Conservation (phyloP, 1,284 basidiomycete genomes). For the Tylopilus orsonianus region DNA sequence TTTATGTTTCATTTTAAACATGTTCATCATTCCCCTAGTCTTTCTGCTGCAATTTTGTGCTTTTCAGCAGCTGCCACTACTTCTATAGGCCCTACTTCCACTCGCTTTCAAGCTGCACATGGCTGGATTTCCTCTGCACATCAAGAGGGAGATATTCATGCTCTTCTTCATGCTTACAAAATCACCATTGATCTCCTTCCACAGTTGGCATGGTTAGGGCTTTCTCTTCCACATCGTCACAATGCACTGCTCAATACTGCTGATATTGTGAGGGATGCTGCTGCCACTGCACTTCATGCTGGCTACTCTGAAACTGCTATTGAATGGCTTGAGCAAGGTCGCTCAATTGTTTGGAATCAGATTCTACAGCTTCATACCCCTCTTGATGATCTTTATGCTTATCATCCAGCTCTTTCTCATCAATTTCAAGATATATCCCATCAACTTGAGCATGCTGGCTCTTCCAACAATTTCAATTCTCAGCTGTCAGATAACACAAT, state of each 20-base stretch:
- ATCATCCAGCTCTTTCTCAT: neutral
- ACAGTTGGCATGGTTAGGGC: constrained; percentile 7
- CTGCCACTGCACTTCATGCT: neutral
- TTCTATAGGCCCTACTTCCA: neutral
- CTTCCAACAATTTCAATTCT: no score
- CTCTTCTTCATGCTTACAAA: neutral
- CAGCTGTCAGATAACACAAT: no score
- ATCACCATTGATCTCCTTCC: constrained; percentile 3
- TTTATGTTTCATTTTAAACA: neutral
- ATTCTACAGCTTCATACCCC: neutral
- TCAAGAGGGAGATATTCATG: neutral
- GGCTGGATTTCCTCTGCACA: neutral
- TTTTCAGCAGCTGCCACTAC: neutral
- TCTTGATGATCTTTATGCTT: neutral
- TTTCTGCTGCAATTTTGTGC: neutral
- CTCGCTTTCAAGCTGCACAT: neutral
- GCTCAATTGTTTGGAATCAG: constrained; percentile 9
- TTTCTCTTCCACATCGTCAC: constrained; percentile 4
- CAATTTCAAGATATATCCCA: no score
- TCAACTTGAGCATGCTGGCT: no score
- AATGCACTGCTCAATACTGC: neutral
- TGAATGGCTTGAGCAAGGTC: constrained; percentile 11
- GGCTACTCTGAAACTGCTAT: neutral
- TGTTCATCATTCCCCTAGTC: neutral
- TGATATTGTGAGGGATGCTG: neutral